These are phyloP conservation scores for Gigaspora rosea DNA, from an alignment of 192 early-diverging fungal species.

Conservation along the genomic window DNA sequence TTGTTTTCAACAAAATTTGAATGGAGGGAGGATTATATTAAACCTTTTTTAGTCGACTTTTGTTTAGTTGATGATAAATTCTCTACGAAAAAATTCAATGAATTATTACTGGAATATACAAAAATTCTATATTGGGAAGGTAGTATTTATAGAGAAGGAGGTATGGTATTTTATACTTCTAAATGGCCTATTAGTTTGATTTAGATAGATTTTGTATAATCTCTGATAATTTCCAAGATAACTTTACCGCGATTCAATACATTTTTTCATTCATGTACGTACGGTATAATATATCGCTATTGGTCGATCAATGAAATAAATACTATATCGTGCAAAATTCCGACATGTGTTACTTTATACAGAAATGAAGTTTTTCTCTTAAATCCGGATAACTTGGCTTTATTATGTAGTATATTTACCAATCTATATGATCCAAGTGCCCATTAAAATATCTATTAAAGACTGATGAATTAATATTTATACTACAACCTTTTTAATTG, in stretches of 20 bases:
- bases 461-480: not conserved
- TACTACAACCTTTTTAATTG: not conserved
- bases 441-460: not conserved
- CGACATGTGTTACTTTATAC: too few species aligned
- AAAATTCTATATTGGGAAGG: not conserved
- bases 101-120: not conserved
- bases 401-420: too few species aligned
- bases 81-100: not conserved
- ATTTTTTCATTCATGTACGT: too few species aligned
- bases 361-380: too few species aligned
- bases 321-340: too few species aligned
- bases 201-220: too few species aligned
- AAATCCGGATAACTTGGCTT: too few species aligned
- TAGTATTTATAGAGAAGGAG: not conserved
- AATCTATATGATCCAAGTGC: not conserved
- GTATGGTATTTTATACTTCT: not conserved
- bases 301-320: too few species aligned
- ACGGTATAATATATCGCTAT: too few species aligned
- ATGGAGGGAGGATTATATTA: not conserved
- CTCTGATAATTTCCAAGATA: too few species aligned
- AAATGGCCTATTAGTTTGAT: not conserved
- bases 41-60: not conserved
- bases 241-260: too few species aligned
- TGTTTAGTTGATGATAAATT: not conserved
- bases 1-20: not conserved